Evolutionary conservation across 345 rosid species (phyloP).

Genomic region (Microthlaspi erraticum): DNA sequence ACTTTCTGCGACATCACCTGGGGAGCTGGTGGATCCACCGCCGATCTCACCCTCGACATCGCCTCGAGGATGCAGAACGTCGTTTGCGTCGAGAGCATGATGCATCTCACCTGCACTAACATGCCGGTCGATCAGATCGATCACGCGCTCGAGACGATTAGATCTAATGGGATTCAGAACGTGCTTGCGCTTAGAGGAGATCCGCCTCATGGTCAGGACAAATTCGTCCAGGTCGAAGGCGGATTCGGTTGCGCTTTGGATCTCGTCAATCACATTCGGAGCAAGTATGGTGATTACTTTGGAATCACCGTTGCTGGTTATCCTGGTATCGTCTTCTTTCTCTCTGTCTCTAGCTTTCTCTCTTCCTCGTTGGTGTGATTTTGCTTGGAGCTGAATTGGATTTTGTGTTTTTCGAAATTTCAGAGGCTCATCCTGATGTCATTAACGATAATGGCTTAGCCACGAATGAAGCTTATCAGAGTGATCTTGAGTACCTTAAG

Average conservation of each 20-base stretch:
- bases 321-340: slow-evolving; percentile 62
- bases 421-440: slow-evolving; percentile 95
- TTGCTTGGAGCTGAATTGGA: slow-evolving; percentile 15
- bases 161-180: slow-evolving; percentile 93
- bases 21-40: slow-evolving; percentile 99
- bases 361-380: background rate
- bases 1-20: slow-evolving; percentile 98
- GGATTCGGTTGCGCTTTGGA: slow-evolving; percentile 97
- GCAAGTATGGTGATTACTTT: slow-evolving; percentile 82
- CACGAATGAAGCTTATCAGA: slow-evolving; percentile 65
- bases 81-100: slow-evolving; percentile 95
- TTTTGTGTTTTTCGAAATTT: background rate
- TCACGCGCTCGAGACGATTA: slow-evolving; percentile 78
- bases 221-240: slow-evolving; percentile 88
- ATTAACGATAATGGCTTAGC: slow-evolving; percentile 74
- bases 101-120: slow-evolving; percentile 98
- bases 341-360: background rate
- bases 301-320: slow-evolving; percentile 99
- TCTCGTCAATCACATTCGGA: slow-evolving; percentile 80
- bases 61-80: slow-evolving; percentile 95
- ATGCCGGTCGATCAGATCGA: slow-evolving; percentile 97
- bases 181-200: slow-evolving; percentile 99
- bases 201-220: slow-evolving; percentile 98
- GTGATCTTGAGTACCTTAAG: slow-evolving; percentile 88
- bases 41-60: slow-evolving; percentile 91